phyloP scores from a whole-genome alignment of 768 basidiomycete species.

The Lactarius indigo region DNA sequence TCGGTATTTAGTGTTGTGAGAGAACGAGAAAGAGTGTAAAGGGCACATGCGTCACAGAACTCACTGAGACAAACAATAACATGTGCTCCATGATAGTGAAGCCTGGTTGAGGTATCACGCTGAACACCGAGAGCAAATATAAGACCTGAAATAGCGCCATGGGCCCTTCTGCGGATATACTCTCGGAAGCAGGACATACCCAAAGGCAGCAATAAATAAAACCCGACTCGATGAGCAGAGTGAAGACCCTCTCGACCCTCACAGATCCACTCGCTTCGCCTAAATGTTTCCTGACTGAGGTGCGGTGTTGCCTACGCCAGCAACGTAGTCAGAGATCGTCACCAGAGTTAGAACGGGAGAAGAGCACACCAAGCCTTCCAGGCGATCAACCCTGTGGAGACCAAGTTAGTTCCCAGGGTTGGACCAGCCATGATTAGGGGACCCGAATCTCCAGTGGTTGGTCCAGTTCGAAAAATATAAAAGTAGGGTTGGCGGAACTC shows the following conservation, averaged over 20 bases:
- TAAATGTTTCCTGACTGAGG: not conserved
- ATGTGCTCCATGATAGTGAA: slow-evolving; percentile 7
- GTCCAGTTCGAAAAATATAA: too few species aligned
- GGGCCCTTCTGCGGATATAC: not conserved
- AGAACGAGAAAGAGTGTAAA: too few species aligned
- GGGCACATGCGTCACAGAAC: not conserved
- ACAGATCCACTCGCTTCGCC: not conserved
- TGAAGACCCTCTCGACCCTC: slow-evolving; percentile 13
- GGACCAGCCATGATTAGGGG: not conserved
- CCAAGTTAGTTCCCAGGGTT: not conserved
- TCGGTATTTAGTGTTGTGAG: not conserved
- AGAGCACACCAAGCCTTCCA: not conserved
- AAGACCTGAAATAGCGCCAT: not conserved
- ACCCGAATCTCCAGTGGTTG: not conserved
- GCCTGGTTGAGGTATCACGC: not conserved
- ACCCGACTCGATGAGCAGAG: slow-evolving; percentile 17
- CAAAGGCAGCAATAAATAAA: slow-evolving; percentile 15
- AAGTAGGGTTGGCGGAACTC: too few species aligned
- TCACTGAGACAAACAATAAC: slow-evolving; percentile 7
- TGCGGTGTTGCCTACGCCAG: not conserved
- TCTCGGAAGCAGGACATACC: not conserved
- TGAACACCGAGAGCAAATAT: slow-evolving; percentile 6
- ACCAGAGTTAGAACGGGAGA: not conserved
- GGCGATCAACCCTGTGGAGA: not conserved
- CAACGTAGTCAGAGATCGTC: not conserved